A percentile compares a stretch with the other conserved stretches of the same genome.
Conservation (phyloP, 169 alveolate species). For the Plasmodium gonderi region DNA sequence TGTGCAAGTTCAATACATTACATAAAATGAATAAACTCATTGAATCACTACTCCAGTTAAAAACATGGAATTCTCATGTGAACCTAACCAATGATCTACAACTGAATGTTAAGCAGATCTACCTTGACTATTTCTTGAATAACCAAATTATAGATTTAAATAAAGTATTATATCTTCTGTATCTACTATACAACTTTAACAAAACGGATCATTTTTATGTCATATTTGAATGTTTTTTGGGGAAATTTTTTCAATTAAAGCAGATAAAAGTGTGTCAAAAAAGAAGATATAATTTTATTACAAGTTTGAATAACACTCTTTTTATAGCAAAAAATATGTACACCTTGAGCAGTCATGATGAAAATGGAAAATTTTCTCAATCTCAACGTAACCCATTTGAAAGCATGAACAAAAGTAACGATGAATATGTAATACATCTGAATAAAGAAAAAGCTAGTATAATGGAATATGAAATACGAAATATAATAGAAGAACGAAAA, state of each 20-base stretch:
- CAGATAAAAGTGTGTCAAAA: conserved; percentile 3
- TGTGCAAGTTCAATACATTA: conserved; percentile 18
- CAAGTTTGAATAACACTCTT: conserved; percentile 35
- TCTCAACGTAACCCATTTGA: neutral
- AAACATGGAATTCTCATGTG: conserved; percentile 1
- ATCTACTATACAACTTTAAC: conserved; percentile 14
- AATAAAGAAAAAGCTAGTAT: neutral
- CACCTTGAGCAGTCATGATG: neutral
- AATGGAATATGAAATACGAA: neutral
- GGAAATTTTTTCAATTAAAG: neutral
- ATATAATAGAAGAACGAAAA: neutral
- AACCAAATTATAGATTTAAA: conserved; percentile 11
- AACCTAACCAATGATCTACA: neutral
- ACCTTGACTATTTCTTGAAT: conserved; percentile 3
- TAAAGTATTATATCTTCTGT: conserved; percentile 28
- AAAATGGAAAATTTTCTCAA: neutral
- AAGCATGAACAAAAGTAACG: neutral
- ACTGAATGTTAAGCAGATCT: neutral
- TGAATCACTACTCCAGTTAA: neutral
- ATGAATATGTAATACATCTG: conserved; percentile 39
- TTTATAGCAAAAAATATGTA: conserved; percentile 38
- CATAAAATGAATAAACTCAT: conserved; percentile 22
- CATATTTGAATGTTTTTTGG: conserved; percentile 20
- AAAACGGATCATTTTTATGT: neutral
- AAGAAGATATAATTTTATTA: conserved; percentile 11